Base-by-base conservation (phyloP, 129 eudicot genomes). In the Flaveria linearis region DNA sequence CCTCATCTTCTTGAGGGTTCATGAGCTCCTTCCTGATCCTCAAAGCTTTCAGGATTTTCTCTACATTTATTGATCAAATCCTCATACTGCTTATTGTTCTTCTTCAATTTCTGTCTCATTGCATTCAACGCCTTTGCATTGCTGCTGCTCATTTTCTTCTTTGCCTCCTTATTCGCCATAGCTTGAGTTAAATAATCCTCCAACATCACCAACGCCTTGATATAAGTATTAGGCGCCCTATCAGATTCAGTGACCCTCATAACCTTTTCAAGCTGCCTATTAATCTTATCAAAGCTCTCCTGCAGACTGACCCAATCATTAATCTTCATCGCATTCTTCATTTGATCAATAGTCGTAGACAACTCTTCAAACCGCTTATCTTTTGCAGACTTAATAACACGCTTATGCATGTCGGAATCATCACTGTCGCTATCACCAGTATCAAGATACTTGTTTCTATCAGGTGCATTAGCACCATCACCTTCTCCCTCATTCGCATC, bases 271-370 rank as follows among this genome's bases (percentile, higher is more conserved):
- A 93, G 85, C 60, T 93, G 98, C 84, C 90, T 87, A 60, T 87
- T 87, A 10, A 90, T 85, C 85, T 93, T 93, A 67, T 93, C 98
- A 75, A 82, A 93, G 78, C 89, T 87, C 76, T 93, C 98, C 76
- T 93, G 98, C 51, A 93, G 47, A 53, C 96, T 90, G 55, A 90
- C 96, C 98, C 98, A 93, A 69, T 93, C 98, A 79, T 93, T 90
- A 20, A 90, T 93, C 85, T 93, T 93, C 91, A 90, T 93, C 0
- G 91, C 97, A 82, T 93, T 93, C 84, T 87, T 90, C 89, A 93
- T 84, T 87, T 88, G 97, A 57, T 93, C 97, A 76, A 85, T 83
- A 53, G 97, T 90, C 12, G 86, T 76, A 41, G 86, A 75, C 87
- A 93, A 52, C 79, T 90, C 98, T 71, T 28, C 33, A 28, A 26